Evolutionary conservation across 139 green algal species (phyloP), one percentile per base, ranked within the genome.

Genomic region (Picochlorum sp.): DNA sequence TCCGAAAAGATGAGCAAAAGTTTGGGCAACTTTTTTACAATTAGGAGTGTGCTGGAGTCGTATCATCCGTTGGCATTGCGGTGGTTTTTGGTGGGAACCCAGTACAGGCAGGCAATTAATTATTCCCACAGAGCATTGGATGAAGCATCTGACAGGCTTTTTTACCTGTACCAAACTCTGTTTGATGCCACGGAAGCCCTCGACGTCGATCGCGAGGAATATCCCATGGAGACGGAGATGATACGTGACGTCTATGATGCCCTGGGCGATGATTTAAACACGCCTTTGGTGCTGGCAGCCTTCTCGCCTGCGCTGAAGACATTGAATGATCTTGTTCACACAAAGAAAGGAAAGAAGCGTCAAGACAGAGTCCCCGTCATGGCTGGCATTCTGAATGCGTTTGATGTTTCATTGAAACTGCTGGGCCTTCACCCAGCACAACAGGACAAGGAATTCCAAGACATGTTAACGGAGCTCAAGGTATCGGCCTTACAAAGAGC

Each of bases 11-110:
- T 98, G 92, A 89, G 73, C 58, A 98, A 98, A 83, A 88, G 72
- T 2, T 65, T 98, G 9, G 93, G 93, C 44, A 98, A 98, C 80
- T 98, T 98, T 75, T 96, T 98, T 82, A 98, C 91, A 37, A 98
- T 98, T 61, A 65, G 90, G 32, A 77, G 96, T 38, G 87, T 95
- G 21, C 38, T 91, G 26, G 41, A 80, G 41, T 38, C 73, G 46
- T 96, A 97, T 70, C 85, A 95, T 68, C 70, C 90, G 0, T 41
- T 90, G 34, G 88, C 90, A 15, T 74, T 98, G 76, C 83, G 93
- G 50, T 97, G 84, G 84, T 95, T 97, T 80, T 84, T 98, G 44
- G 41, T 97, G 2, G 61, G 49, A 61, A 93, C 85, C 18, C 92
- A 98, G 34, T 98, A 98, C 83, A 78, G 92, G 0, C 75, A 84